Evolutionary conservation across 176 grass and related monocot species (phyloP).

Genomic region (Paspalum notatum): DNA sequence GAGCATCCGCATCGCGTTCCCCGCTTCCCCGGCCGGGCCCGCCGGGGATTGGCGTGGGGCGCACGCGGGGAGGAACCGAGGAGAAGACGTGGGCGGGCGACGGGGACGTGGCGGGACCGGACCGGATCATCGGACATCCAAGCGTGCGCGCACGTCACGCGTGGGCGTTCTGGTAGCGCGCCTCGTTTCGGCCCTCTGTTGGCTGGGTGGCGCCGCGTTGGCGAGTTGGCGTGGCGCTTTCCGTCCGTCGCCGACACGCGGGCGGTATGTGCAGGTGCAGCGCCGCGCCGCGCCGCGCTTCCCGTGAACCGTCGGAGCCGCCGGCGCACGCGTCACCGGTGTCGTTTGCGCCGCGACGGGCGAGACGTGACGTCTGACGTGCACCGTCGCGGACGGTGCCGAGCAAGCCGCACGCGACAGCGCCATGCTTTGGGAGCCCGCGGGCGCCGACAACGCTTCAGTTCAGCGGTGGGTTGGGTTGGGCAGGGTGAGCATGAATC

Average conservation of each 20-base stretch:
- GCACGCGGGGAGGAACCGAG: neutral
- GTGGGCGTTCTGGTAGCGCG: neutral
- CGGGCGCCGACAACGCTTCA: no score
- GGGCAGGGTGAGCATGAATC: no score
- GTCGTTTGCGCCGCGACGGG: neutral
- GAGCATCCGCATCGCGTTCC: slow-evolving; percentile 14
- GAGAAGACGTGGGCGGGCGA: neutral
- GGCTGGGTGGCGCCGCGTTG: neutral
- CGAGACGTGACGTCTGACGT: neutral
- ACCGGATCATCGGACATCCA: neutral
- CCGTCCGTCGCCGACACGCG: no score
- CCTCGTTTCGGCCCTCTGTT: neutral
- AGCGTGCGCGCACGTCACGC: neutral
- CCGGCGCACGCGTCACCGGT: neutral
- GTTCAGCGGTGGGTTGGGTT: no score
- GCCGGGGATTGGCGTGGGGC: slow-evolving; percentile 22
- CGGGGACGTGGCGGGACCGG: no score
- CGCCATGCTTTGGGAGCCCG: neutral
- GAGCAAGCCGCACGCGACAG: neutral
- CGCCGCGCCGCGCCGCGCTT: neutral
- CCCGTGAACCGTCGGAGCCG: neutral
- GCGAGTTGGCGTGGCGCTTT: neutral
- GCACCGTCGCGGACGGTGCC: neutral
- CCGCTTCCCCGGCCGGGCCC: neutral
- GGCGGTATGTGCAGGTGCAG: neutral